Conservation (phyloP, 306 rosid species). For the Pueraria montana region DNA sequence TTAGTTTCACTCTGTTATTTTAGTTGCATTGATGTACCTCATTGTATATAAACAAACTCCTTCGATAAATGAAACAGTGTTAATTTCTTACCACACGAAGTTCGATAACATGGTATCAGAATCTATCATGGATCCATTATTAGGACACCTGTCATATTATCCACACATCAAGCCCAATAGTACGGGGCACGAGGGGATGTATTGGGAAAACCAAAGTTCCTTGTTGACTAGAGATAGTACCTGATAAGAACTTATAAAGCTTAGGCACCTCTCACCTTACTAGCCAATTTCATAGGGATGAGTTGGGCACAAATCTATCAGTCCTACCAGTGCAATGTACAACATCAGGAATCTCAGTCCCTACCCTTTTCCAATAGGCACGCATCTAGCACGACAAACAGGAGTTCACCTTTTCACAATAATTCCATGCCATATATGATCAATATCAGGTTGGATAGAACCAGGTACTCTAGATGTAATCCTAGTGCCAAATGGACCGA, state of each 20-base stretch:
- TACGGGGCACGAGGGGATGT: neutral
- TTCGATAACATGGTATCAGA: neutral
- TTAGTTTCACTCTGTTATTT: neutral
- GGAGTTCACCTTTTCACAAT: conserved; percentile 80
- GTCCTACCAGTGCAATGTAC: conserved; percentile 84
- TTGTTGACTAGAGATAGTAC: neutral
- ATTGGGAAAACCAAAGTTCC: neutral
- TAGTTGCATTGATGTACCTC: neutral
- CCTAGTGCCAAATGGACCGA: conserved; percentile 64
- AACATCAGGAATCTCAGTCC: conserved; percentile 71
- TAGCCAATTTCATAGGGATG: neutral
- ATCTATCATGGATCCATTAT: neutral
- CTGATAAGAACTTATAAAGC: neutral
- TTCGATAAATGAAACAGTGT: neutral
- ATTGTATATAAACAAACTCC: neutral
- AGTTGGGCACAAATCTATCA: conserved; percentile 25
- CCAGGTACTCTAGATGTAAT: conserved; percentile 52
- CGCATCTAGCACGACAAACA: conserved; percentile 79
- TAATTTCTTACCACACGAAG: neutral
- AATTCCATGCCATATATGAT: conserved; percentile 75
- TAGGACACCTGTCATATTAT: neutral
- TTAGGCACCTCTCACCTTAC: neutral
- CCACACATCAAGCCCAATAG: neutral
- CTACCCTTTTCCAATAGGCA: conserved; percentile 74
- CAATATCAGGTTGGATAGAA: conserved; percentile 61